Percentiles rank a stretch among this genome's conserved stretches.
Evolutionary conservation across 345 rosid species (phyloP).

Genomic region (Draba incana): DNA sequence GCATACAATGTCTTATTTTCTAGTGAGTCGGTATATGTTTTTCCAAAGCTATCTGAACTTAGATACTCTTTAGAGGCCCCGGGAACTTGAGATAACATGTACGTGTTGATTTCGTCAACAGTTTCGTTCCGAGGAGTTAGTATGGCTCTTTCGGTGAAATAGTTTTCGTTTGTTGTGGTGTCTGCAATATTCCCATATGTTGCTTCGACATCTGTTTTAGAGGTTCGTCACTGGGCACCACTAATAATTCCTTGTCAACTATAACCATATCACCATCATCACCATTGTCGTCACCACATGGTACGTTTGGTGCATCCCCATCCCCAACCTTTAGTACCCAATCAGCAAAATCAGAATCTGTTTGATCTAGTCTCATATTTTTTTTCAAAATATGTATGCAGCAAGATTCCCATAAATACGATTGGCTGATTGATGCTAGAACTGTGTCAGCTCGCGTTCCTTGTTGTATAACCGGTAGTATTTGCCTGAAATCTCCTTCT

Average conservation of each 20-base stretch:
- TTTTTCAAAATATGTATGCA: not conserved
- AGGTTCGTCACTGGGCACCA: too few species aligned
- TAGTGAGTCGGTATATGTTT: too few species aligned
- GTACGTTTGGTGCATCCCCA: not conserved
- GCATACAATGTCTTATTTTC: too few species aligned
- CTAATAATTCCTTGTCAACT: too few species aligned
- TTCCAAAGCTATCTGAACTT: not conserved
- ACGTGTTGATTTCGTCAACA: not conserved
- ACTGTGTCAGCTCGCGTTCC: not conserved
- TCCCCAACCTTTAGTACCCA: not conserved
- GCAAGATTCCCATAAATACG: not conserved
- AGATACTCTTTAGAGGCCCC: not conserved
- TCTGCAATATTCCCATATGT: not conserved
- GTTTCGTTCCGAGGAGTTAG: not conserved
- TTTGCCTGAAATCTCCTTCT: not conserved
- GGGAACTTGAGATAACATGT: not conserved
- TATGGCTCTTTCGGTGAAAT: not conserved
- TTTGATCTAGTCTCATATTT: not conserved
- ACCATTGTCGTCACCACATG: too few species aligned
- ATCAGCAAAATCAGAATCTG: not conserved
- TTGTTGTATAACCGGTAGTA: not conserved
- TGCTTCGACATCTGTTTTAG: too few species aligned
- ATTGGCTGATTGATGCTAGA: not conserved
- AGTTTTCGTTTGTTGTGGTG: not conserved
- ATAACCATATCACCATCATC: too few species aligned